Conservation (phyloP, 2,329 filamentous ascomycete genomes). For the Thielaviopsis euricoi region DNA sequence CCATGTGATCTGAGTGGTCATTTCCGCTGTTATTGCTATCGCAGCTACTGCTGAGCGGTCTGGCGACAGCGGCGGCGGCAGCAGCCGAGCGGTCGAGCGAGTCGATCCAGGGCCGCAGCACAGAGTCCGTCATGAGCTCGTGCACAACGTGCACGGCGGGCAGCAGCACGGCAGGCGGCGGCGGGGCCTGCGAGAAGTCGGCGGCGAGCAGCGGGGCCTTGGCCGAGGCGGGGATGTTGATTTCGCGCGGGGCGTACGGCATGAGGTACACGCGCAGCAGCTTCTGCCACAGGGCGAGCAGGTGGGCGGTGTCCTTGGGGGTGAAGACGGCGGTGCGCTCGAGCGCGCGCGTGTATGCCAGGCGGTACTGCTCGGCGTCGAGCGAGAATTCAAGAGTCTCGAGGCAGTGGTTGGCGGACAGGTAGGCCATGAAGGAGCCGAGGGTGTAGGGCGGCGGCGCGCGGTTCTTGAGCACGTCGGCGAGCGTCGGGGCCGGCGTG, state of each 20-base stretch:
- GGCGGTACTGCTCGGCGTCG: conserved; percentile 72
- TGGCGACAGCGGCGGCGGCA: conserved; percentile 19
- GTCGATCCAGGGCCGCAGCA: conserved; percentile 82
- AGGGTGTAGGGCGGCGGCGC: conserved; percentile 82
- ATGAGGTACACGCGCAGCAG: conserved; percentile 81
- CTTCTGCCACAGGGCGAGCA: conserved; percentile 72
- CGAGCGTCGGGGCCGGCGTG: conserved; percentile 47
- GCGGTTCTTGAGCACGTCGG: conserved; percentile 75
- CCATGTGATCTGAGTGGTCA: neutral
- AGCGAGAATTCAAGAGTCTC: conserved; percentile 95
- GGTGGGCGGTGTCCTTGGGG: conserved; percentile 39
- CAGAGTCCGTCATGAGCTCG: conserved; percentile 94
- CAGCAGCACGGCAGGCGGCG: conserved; percentile 58
- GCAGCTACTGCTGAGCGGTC: no score
- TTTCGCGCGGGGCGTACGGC: conserved; percentile 69
- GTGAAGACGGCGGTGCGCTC: conserved; percentile 18
- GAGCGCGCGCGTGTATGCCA: conserved; percentile 33
- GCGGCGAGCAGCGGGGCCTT: conserved; percentile 36
- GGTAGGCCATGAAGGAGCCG: conserved; percentile 85
- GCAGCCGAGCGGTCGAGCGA: conserved; percentile 21
- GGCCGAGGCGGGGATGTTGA: conserved; percentile 77
- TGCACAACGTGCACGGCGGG: conserved; percentile 77
- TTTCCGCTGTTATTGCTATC: neutral
- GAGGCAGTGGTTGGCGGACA: conserved; percentile 92
- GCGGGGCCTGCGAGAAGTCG: conserved; percentile 33